A percentile compares a stretch with the other conserved stretches of the same genome.
phyloP scores from a whole-genome alignment of 352 stramenopile genomes.

The Lagenidium sp. region DNA sequence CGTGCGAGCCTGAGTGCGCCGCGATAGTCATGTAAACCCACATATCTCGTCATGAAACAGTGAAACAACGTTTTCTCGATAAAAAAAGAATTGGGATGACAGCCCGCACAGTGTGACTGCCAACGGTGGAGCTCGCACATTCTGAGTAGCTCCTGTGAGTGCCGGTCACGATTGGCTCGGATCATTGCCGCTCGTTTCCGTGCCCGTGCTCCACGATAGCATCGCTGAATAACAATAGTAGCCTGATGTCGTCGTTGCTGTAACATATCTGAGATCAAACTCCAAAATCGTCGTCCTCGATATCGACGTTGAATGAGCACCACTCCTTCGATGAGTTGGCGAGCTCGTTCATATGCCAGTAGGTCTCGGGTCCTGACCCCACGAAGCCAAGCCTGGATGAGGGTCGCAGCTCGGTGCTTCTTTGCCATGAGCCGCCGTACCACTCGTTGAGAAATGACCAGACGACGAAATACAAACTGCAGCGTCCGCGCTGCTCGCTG shows the following conservation, averaged over 20 bases:
- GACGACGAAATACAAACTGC: slow-evolving; percentile 15
- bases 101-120: slow-evolving; percentile 10
- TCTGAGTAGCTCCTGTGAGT: slow-evolving; percentile 6
- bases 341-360: slow-evolving; percentile 7
- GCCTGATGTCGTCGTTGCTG: slow-evolving; percentile 5
- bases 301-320: slow-evolving; percentile 12
- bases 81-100: slow-evolving; percentile 2
- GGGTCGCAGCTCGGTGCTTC: slow-evolving; percentile 7
- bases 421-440: slow-evolving; percentile 13
- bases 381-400: slow-evolving; percentile 18
- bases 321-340: slow-evolving; percentile 3
- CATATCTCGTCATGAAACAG: slow-evolving; percentile 19
- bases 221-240: slow-evolving; percentile 15
- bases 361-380: slow-evolving; percentile 7
- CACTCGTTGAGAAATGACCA: slow-evolving; percentile 9
- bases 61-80: slow-evolving; percentile 10
- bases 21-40: slow-evolving; percentile 15
- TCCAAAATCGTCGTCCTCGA: slow-evolving; percentile 21
- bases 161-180: slow-evolving; percentile 6
- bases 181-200: slow-evolving; percentile 4
- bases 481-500: slow-evolving; percentile 12
- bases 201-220: slow-evolving; percentile 6
- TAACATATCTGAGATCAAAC: slow-evolving; percentile 9
- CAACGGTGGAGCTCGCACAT: slow-evolving; percentile 7
- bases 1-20: slow-evolving; percentile 12